Conservation (phyloP, 2,329 filamentous ascomycete genomes). For the Pleomassaria siparia region DNA sequence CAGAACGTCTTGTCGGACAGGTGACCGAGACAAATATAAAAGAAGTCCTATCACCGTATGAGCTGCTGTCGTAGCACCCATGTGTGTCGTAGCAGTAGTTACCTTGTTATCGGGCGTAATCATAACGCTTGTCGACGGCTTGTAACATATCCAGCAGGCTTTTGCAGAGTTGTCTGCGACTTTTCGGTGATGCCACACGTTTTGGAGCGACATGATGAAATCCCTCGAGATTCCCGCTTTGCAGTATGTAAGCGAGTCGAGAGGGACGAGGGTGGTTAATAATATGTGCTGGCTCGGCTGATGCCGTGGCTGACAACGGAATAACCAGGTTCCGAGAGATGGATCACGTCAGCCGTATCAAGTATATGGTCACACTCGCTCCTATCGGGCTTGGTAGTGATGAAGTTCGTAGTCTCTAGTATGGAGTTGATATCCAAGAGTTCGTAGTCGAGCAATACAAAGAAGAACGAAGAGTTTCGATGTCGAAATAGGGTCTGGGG, state of each 20-base stretch:
- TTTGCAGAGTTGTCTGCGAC: slow-evolving; percentile 84
- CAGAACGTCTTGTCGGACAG: slow-evolving; percentile 83
- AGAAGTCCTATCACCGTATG: slow-evolving; percentile 67
- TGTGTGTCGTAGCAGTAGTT: slow-evolving; percentile 14
- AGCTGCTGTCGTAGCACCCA: slow-evolving; percentile 6
- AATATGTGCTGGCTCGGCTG: slow-evolving; percentile 1
- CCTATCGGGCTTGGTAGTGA: neutral
- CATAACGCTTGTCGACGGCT: slow-evolving; percentile 81
- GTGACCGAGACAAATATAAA: slow-evolving; percentile 85
- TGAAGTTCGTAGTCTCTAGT: neutral
- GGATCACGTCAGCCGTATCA: neutral
- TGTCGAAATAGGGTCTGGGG: neutral
- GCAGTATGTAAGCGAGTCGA: slow-evolving; percentile 1
- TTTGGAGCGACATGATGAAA: slow-evolving; percentile 55
- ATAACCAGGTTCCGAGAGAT: neutral
- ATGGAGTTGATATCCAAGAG: neutral
- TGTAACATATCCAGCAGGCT: slow-evolving; percentile 89
- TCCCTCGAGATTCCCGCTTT: neutral
- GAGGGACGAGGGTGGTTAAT: slow-evolving; percentile 1
- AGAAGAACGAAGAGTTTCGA: slow-evolving; percentile 1
- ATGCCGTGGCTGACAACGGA: neutral
- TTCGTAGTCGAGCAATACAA: neutral
- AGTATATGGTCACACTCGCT: neutral
- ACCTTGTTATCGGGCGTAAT: slow-evolving; percentile 91
- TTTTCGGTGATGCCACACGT: slow-evolving; percentile 80